Percentiles rank a stretch among this genome's conserved stretches.
Conservation (phyloP, 2,329 filamentous ascomycete species). For the Teratosphaeria gauchensis region DNA sequence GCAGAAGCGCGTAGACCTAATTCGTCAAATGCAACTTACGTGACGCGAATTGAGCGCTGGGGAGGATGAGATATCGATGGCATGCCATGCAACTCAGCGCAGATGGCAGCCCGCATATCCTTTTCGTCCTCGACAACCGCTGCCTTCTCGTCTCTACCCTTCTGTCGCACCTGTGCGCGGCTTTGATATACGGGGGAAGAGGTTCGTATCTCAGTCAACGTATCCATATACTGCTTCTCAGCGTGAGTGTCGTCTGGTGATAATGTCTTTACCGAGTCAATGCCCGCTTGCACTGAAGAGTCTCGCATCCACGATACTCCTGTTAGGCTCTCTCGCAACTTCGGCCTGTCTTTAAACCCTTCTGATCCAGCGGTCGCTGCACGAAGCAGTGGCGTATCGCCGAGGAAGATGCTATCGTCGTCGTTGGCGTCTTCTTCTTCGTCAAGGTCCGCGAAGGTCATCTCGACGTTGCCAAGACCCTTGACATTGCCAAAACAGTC, state of each 20-base stretch:
- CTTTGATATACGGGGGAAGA: conserved; percentile 31
- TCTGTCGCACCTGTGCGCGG: conserved; percentile 20
- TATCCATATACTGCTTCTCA: conserved; percentile 32
- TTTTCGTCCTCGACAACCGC: conserved; percentile 32
- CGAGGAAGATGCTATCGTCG: conserved; percentile 31
- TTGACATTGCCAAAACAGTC: conserved; percentile 48
- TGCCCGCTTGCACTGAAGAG: conserved; percentile 26
- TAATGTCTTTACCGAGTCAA: conserved; percentile 33
- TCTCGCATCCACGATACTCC: conserved; percentile 30
- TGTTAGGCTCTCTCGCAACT: conserved; percentile 28
- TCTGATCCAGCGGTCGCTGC: conserved; percentile 30
- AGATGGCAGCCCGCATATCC: conserved; percentile 41
- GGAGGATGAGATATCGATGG: conserved; percentile 45
- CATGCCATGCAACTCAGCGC: conserved; percentile 37
- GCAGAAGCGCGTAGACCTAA: not conserved
- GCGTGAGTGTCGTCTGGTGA: conserved; percentile 38
- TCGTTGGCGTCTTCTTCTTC: conserved; percentile 28
- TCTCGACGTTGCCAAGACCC: conserved; percentile 38
- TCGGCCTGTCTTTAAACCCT: conserved; percentile 11
- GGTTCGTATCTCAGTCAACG: conserved; percentile 32
- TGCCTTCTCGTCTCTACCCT: conserved; percentile 21
- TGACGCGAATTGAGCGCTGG: conserved; percentile 38
- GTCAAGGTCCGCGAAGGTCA: conserved; percentile 37
- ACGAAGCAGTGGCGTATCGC: conserved; percentile 37
- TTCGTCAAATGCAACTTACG: conserved; percentile 7